A percentile compares a stretch with the other conserved stretches of the same genome.
Evolutionary conservation across 225 moss, liverwort and hornwort genomes (phyloP).

Genomic region (Asterella californica): DNA sequence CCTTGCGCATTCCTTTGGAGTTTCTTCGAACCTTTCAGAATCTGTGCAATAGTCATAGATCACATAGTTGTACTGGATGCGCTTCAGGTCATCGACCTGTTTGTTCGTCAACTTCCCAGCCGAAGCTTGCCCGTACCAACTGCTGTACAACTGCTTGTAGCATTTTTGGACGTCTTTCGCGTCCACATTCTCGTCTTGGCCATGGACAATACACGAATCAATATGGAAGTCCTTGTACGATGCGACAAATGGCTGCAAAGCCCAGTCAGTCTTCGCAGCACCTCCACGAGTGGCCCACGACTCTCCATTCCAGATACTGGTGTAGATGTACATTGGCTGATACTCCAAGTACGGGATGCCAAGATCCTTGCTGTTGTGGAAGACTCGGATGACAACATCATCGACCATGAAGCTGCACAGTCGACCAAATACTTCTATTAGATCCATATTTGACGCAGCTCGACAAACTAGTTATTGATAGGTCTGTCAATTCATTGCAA

Average conservation of each 20-base stretch:
- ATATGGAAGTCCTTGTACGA: constrained; percentile 64
- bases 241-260: constrained; percentile 50
- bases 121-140: constrained; percentile 20
- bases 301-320: constrained; percentile 65
- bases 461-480: neutral
- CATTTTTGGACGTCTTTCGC: constrained; percentile 2
- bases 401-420: constrained; percentile 68
- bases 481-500: too few relatives aligned
- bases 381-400: constrained; percentile 54
- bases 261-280: constrained; percentile 52
- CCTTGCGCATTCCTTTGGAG: constrained; percentile 31
- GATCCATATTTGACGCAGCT: neutral
- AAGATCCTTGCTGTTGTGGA: constrained; percentile 46
- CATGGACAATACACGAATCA: constrained; percentile 45
- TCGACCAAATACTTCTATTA: too few relatives aligned
- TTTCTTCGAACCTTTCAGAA: constrained; percentile 11
- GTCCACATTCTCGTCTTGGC: neutral
- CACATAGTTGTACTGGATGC: constrained; percentile 24
- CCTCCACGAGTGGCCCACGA: constrained; percentile 74
- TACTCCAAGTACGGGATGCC: constrained; percentile 59
- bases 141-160: constrained; percentile 15
- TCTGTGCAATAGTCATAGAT: constrained; percentile 47
- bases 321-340: constrained; percentile 68
- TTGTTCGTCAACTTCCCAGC: constrained; percentile 14
- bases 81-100: constrained; percentile 27